These are phyloP conservation scores for Phialemoniopsis sp. DNA, from an alignment of 2,329 filamentous ascomycete genomes.

Conservation along the genomic window DNA sequence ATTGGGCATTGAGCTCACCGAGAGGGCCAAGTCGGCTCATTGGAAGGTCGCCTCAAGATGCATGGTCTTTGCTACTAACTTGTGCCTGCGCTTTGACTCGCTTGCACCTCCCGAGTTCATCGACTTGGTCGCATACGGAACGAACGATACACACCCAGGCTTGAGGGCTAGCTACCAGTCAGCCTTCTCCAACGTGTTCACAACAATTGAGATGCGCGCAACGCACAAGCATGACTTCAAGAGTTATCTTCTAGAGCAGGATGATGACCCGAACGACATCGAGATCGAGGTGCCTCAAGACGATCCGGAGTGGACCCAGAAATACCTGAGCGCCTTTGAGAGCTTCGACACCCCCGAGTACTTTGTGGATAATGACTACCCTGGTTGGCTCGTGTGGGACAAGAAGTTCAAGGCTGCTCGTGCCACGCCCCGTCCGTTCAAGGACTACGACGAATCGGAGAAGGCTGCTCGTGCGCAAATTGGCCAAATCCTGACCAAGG, in stretches of 20 bases:
- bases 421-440: slow-evolving; percentile 64
- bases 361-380: slow-evolving; percentile 86
- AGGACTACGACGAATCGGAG: slow-evolving; percentile 76
- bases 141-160: slow-evolving; percentile 86
- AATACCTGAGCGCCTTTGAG: slow-evolving; percentile 75
- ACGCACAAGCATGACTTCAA: slow-evolving; percentile 83
- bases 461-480: slow-evolving; percentile 71
- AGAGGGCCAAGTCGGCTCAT: slow-evolving; percentile 73
- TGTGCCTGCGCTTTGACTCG: slow-evolving; percentile 87
- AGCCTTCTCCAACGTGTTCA: slow-evolving; percentile 72
- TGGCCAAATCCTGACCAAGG: slow-evolving; percentile 70
- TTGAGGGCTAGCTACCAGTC: slow-evolving; percentile 78
- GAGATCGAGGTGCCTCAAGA: slow-evolving; percentile 69
- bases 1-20: slow-evolving; percentile 76
- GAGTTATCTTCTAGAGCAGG: slow-evolving; percentile 79
- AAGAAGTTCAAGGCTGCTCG: slow-evolving; percentile 79
- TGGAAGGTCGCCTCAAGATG: slow-evolving; percentile 95
- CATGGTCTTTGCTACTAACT: slow-evolving; percentile 83
- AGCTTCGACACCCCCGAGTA: slow-evolving; percentile 72
- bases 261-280: slow-evolving; percentile 73
- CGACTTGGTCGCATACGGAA: slow-evolving; percentile 74
- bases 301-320: slow-evolving; percentile 72
- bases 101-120: slow-evolving; percentile 80
- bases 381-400: slow-evolving; percentile 95
- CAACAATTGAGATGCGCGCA: slow-evolving; percentile 81